These are phyloP conservation scores for Moesziomyces globuligerus DNA, from an alignment of 1,284 basidiomycete genomes.

Conservation along the genomic window DNA sequence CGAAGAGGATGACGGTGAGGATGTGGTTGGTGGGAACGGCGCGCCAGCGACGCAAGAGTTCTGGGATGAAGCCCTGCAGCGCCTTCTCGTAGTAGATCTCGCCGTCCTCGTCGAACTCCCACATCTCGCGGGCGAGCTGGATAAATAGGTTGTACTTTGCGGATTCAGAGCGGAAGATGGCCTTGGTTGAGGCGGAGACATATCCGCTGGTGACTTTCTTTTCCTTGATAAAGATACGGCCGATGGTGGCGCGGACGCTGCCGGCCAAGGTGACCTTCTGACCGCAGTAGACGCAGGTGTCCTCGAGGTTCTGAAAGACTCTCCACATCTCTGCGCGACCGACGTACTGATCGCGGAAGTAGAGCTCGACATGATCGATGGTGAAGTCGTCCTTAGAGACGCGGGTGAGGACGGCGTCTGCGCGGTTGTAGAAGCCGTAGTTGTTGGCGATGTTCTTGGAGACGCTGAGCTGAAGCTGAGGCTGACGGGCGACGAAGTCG, in stretches of 20 bases:
- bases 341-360: constrained; percentile 66
- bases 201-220: constrained; percentile 75
- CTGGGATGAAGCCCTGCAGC: constrained; percentile 74
- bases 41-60: constrained; percentile 70
- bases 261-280: constrained; percentile 62
- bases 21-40: constrained; percentile 84
- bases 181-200: constrained; percentile 83
- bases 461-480: constrained; percentile 61
- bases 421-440: constrained; percentile 59
- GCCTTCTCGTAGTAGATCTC: constrained; percentile 88
- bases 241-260: constrained; percentile 63
- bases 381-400: constrained; percentile 50
- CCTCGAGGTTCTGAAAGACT: constrained; percentile 56
- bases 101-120: constrained; percentile 96
- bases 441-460: constrained; percentile 53
- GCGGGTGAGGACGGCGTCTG: constrained; percentile 52
- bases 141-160: constrained; percentile 86
- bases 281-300: constrained; percentile 66
- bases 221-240: constrained; percentile 63
- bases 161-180: constrained; percentile 85
- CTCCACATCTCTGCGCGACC: constrained; percentile 67
- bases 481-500: constrained; percentile 50
- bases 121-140: constrained; percentile 93
- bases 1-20: constrained; percentile 92
- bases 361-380: constrained; percentile 66